These are phyloP conservation scores for Chenopodium suecicum DNA, from an alignment of 148 eudicot genomes.

Conservation along the genomic window DNA sequence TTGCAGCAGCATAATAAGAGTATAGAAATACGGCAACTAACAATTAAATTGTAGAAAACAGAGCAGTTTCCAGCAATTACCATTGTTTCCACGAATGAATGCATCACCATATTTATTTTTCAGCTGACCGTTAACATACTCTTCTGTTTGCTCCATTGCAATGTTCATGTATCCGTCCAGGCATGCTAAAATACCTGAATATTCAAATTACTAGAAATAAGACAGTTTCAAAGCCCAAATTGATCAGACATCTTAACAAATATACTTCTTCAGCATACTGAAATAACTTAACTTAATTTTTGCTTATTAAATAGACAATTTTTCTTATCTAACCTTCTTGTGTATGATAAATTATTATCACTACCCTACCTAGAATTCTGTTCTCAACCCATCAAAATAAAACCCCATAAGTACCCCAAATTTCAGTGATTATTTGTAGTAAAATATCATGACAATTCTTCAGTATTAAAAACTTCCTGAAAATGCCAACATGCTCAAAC, in stretches of 20 bases:
- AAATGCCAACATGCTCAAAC: neutral
- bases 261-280: neutral
- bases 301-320: neutral
- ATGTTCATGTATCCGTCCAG: constrained; percentile 98
- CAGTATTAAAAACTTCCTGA: neutral
- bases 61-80: constrained; percentile 28
- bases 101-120: constrained; percentile 97
- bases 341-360: neutral
- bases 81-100: constrained; percentile 93
- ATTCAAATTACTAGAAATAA: constrained; percentile 4
- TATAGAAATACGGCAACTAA: neutral
- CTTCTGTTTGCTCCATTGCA: constrained; percentile 99
- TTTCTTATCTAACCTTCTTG: neutral
- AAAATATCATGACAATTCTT: neutral
- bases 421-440: neutral
- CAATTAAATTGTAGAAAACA: neutral
- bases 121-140: constrained; percentile 93
- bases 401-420: neutral
- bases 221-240: neutral
- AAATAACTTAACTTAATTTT: too few relatives aligned
- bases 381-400: neutral
- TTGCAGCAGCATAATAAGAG: neutral
- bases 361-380: too few relatives aligned
- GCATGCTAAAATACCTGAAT: constrained; percentile 86
- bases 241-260: neutral